phyloP scores from a whole-genome alignment of 306 rosid genomes.

The Lathyrus sativus region DNA sequence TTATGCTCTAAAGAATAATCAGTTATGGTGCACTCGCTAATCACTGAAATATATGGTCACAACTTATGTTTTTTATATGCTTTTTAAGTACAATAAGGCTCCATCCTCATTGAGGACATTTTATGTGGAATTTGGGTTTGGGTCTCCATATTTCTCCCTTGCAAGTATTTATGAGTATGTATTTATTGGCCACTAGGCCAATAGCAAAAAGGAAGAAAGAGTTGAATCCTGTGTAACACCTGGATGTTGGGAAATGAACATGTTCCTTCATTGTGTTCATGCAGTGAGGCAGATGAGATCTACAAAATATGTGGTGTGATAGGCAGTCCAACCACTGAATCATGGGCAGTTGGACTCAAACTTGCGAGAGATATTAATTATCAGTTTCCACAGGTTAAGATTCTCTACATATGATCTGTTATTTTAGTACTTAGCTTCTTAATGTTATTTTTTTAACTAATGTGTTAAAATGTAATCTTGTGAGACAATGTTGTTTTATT shows the following conservation, averaged over 20 bases:
- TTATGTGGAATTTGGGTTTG: no score
- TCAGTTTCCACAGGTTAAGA: constrained; percentile 83
- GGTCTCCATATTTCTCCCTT: no score
- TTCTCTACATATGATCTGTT: constrained; percentile 7
- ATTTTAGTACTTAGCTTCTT: constrained; percentile 2
- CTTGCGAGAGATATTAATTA: constrained; percentile 90
- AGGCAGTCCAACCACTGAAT: constrained; percentile 78
- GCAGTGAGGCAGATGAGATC: constrained; percentile 93
- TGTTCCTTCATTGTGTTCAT: constrained; percentile 23
- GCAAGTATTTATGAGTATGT: no score
- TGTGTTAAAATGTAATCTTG: neutral
- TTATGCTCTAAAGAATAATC: neutral
- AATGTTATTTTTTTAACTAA: neutral
- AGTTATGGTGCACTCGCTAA: neutral
- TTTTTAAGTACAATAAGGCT: constrained; percentile 6
- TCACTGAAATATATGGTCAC: neutral
- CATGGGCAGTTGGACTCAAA: constrained; percentile 84
- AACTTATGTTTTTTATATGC: neutral
- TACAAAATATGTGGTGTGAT: constrained; percentile 89
- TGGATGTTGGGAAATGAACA: constrained; percentile 16
- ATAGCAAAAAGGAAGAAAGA: no score
- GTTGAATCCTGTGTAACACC: neutral
- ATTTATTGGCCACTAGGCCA: no score
- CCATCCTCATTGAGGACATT: neutral
- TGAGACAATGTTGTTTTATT: neutral